Base-by-base conservation (phyloP, 345 rosid species). In the Hypericum androsaemum region DNA sequence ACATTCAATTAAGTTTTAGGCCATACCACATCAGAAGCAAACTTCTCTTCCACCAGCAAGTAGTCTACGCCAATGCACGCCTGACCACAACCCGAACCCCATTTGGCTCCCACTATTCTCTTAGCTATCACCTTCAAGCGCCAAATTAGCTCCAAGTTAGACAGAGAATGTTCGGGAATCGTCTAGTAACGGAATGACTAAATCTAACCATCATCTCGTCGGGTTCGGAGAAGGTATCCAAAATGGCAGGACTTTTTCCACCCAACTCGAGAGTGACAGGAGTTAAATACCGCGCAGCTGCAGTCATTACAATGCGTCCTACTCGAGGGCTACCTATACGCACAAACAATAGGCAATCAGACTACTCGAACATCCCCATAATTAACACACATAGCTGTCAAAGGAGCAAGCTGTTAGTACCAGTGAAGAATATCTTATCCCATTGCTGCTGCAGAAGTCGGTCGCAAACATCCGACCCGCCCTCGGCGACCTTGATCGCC, bases 401-500 rank as follows among this genome's bases (percentile, higher is more conserved):
- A 16, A 12, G 22, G 44, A 41, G 3, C 32, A 22, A 22, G 1
- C 32, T 22, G 4, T 22, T 7, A 14, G 64, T 72, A 81, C 98
- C 98, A 0, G 96, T 86, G 77, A 82, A 82, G 77, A 90, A 89
- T 44, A 89, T 86, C 75, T 90, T 86, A 75, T 90, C 89, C 95
- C 95, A 86, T 56, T 80, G 77, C 36, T 79, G 81, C 52, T 74
- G 50, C 37, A 86, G 84, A 39, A 90, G 76, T 22, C 46, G 68
- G n/a, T 77, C 62, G 0, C 74, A 71, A 0, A 79, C 76, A 17
- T 84, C 87, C 17, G 63, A 50, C 40, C 89, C 88, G 0, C 96
- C 98, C 22, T 64, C 62, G n/a, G 82, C 56, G 46, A 90, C 82
- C 45, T 80, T 84, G 38, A 90, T 60, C n/a, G 96, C 85, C 39